A percentile compares a stretch with the other conserved stretches of the same genome.
Conservation (phyloP, 1,284 basidiomycete species). For the Cerioporus squamosus region DNA sequence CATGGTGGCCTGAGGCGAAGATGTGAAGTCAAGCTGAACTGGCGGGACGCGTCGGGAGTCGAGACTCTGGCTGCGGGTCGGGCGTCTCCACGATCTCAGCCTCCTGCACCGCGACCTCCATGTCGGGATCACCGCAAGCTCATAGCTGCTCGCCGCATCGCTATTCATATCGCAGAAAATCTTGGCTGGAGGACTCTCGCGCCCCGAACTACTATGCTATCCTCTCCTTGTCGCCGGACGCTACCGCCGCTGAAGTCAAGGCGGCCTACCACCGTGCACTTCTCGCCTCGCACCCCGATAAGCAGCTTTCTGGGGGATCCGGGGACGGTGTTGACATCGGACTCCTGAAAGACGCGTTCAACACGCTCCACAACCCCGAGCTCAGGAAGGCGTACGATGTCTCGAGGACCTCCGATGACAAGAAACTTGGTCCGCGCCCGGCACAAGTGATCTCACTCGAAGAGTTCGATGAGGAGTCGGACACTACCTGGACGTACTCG, state of each 20-base stretch:
- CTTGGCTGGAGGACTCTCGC: not conserved
- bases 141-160: not conserved
- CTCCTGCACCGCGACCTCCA: not conserved
- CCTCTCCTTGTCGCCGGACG: constrained; percentile 37
- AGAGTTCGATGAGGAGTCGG: constrained; percentile 54
- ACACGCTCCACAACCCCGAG: constrained; percentile 51
- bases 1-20: constrained; percentile 7
- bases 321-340: constrained; percentile 47
- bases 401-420: constrained; percentile 10
- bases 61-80: not conserved
- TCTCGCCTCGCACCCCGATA: constrained; percentile 72
- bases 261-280: constrained; percentile 71
- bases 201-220: constrained; percentile 37
- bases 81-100: not conserved
- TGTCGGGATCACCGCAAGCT: not conserved
- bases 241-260: constrained; percentile 57
- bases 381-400: constrained; percentile 57
- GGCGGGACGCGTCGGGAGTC: constrained; percentile 4
- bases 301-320: constrained; percentile 35
- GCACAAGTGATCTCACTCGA: constrained; percentile 79
- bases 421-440: constrained; percentile 54
- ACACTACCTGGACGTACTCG: constrained; percentile 51
- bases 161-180: not conserved
- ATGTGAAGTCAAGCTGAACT: not conserved
- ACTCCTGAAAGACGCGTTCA: constrained; percentile 64